Evolutionary conservation across 1,284 basidiomycete species (phyloP).

Genomic region (Ustilago tritici): DNA sequence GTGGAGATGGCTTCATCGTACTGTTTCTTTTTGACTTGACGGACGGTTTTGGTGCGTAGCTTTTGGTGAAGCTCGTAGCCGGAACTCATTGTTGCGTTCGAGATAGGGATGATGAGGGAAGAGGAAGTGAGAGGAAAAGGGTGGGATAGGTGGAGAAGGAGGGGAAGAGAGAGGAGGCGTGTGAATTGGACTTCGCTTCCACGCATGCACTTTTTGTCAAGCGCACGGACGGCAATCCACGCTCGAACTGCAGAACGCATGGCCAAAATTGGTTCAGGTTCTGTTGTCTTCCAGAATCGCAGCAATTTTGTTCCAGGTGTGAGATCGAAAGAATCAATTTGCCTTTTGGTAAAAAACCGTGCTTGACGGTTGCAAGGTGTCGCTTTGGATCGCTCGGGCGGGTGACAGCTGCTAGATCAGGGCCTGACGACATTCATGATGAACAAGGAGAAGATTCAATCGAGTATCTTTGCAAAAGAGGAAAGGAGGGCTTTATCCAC

Average conservation of each 20-base stretch:
- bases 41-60: constrained; percentile 67
- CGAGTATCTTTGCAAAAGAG: no score
- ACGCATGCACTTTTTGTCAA: constrained; percentile 4
- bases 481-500: no score
- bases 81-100: constrained; percentile 30
- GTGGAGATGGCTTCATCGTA: constrained; percentile 62
- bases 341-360: neutral
- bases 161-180: neutral
- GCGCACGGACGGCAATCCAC: constrained; percentile 22
- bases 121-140: neutral
- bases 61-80: constrained; percentile 69
- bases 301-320: neutral
- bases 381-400: neutral
- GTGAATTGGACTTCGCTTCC: neutral
- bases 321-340: constrained; percentile 1
- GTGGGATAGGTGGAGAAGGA: neutral
- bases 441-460: no score
- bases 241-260: neutral
- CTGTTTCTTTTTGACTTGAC: constrained; percentile 66
- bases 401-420: no score
- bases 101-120: neutral
- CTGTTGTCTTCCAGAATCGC: constrained; percentile 26
- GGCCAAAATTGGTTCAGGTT: constrained; percentile 7
- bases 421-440: no score
- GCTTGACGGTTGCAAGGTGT: neutral